Percentiles rank a stretch among this genome's conserved stretches.
phyloP scores from a whole-genome alignment of 1,284 basidiomycete species.

The Ganoderma boninense region DNA sequence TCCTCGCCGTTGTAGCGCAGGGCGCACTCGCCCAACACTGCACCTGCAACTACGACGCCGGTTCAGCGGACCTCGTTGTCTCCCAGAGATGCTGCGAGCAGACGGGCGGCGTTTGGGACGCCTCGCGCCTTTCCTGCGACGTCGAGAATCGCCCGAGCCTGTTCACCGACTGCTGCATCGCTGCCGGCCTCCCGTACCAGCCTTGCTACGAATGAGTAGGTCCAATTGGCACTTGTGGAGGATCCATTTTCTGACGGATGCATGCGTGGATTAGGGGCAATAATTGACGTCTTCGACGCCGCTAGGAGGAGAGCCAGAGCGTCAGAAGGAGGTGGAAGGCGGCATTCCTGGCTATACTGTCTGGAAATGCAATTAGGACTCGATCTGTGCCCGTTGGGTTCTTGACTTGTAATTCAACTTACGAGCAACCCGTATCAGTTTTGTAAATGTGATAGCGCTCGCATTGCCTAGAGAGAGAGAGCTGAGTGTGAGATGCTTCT shows the following conservation, averaged over 20 bases:
- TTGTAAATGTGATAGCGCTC: conserved; percentile 2
- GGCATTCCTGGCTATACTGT: not conserved
- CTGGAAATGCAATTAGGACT: not conserved
- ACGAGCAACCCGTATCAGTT: conserved; percentile 3
- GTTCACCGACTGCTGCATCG: not conserved
- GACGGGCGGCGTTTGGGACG: not conserved
- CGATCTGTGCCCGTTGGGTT: conserved; percentile 7
- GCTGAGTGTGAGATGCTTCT: not conserved
- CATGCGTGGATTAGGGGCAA: not conserved
- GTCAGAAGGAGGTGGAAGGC: not conserved
- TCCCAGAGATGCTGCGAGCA: not conserved
- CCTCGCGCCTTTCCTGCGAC: not conserved
- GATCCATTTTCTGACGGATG: not conserved
- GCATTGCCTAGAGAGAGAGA: not conserved
- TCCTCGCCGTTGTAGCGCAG: conserved; percentile 1
- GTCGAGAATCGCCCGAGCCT: conserved; percentile 3
- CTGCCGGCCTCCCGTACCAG: not conserved
- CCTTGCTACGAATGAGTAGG: not conserved
- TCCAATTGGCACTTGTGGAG: conserved; percentile 4
- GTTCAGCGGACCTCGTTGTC: not conserved
- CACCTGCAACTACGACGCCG: not conserved
- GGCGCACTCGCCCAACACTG: conserved; percentile 1
- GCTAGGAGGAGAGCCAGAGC: conserved; percentile 1
- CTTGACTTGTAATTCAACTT: conserved; percentile 10
- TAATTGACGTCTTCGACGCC: not conserved